Percentiles rank a stretch among this genome's conserved stretches.
Conservation (phyloP, 345 rosid species). For the Geranium rotundifolium region DNA sequence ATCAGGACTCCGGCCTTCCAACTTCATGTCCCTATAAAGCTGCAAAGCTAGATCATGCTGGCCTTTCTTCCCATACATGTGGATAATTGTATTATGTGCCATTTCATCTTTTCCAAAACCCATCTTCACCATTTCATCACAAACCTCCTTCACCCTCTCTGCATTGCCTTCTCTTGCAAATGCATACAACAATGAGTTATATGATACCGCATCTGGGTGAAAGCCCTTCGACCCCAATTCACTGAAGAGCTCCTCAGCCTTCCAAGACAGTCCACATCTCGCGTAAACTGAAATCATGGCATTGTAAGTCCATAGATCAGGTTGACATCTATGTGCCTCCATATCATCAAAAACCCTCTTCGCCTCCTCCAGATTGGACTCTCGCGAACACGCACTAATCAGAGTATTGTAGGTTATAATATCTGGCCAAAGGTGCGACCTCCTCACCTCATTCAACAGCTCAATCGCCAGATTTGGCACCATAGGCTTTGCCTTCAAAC, state of each 20-base stretch:
- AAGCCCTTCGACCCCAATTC: constrained; percentile 70
- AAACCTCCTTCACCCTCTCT: constrained; percentile 59
- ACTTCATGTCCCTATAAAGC: constrained; percentile 76
- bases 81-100: constrained; percentile 86
- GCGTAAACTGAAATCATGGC: constrained; percentile 90
- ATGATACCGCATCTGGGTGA: constrained; percentile 79
- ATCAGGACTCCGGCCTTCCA: constrained; percentile 63
- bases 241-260: constrained; percentile 63
- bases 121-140: constrained; percentile 59
- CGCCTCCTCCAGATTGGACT: constrained; percentile 65
- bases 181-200: constrained; percentile 85
- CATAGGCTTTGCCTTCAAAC: constrained; percentile 52
- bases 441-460: constrained; percentile 64
- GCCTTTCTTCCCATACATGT: constrained; percentile 94
- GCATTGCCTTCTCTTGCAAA: constrained; percentile 81
- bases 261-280: constrained; percentile 59
- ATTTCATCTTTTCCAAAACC: constrained; percentile 80
- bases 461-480: constrained; percentile 47
- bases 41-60: constrained; percentile 57
- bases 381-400: constrained; percentile 80
- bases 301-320: constrained; percentile 95
- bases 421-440: constrained; percentile 75
- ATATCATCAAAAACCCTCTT: constrained; percentile 57
- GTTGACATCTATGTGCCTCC: constrained; percentile 65
- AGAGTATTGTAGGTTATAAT: constrained; percentile 86